phyloP scores from a whole-genome alignment of 1,284 basidiomycete genomes.

The Tylopilus microsporus region DNA sequence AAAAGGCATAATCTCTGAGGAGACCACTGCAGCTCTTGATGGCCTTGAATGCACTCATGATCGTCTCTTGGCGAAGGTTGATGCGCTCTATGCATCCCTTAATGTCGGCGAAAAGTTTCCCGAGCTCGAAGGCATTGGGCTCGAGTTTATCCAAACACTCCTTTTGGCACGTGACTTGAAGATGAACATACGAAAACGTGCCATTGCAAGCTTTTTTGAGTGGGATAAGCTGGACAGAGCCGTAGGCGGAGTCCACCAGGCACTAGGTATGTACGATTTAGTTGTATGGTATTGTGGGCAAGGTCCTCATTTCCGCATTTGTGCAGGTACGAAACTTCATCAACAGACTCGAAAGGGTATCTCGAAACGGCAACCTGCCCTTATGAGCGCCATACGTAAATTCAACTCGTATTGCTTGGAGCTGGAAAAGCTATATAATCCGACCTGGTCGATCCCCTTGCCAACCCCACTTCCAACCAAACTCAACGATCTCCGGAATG shows the following conservation, averaged over 20 bases:
- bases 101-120: slow-evolving; percentile 29
- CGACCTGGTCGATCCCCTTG: slow-evolving; percentile 30
- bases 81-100: slow-evolving; percentile 33
- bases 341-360: slow-evolving; percentile 29
- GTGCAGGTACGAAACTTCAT: slow-evolving; percentile 18
- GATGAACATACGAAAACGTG: slow-evolving; percentile 35
- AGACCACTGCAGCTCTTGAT: neutral
- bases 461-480: slow-evolving; percentile 30
- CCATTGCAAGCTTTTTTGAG: slow-evolving; percentile 36
- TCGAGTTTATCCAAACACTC: slow-evolving; percentile 32
- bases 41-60: neutral
- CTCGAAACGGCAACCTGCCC: slow-evolving; percentile 30
- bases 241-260: neutral
- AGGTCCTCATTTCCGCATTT: neutral
- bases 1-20: neutral
- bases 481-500: neutral
- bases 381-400: slow-evolving; percentile 15
- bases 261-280: neutral
- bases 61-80: slow-evolving; percentile 20
- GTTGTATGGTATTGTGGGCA: no score
- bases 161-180: slow-evolving; percentile 35
- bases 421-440: slow-evolving; percentile 24
- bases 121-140: slow-evolving; percentile 24
- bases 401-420: slow-evolving; percentile 32
- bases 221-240: slow-evolving; percentile 26